A percentile compares a stretch with the other conserved stretches of the same genome.
Conservation (phyloP, 192 early-diverging fungal species). For the Coemansia sp. region DNA sequence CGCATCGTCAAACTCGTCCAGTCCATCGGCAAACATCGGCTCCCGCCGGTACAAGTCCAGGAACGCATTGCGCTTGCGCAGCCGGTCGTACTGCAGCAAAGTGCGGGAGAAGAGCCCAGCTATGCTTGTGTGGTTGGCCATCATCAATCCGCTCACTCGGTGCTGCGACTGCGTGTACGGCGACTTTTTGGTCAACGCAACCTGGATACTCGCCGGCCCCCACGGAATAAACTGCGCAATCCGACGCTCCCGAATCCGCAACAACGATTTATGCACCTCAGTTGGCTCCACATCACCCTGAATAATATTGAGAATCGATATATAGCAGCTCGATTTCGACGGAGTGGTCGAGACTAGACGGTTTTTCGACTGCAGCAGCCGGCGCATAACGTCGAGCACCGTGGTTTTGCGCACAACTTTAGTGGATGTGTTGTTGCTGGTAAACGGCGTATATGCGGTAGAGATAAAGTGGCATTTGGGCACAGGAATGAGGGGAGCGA, state of each 20-base stretch:
- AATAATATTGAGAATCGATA: constrained; percentile 98
- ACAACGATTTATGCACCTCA: constrained; percentile 97
- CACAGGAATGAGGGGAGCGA: constrained; percentile 96
- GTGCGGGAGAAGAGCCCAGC: constrained; percentile 89
- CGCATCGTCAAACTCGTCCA: constrained; percentile 93
- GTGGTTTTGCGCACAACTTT: constrained; percentile 96
- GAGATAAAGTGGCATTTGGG: constrained; percentile 95
- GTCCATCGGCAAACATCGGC: constrained; percentile 70
- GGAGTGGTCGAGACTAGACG: constrained; percentile 93
- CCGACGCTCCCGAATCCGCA: constrained; percentile 91
- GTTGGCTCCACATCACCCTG: constrained; percentile 98
- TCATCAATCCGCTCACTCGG: constrained; percentile 95
- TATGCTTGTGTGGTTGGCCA: constrained; percentile 97
- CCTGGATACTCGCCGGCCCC: constrained; percentile 99
- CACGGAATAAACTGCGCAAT: constrained; percentile 98
- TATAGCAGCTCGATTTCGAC: constrained; percentile 92
- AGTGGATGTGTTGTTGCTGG: constrained; percentile 85
- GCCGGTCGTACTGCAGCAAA: constrained; percentile 88
- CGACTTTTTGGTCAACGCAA: constrained; percentile 89
- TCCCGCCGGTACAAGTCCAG: constrained; percentile 91
- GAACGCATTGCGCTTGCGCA: constrained; percentile 95
- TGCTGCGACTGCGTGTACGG: constrained; percentile 92
- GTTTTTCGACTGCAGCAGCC: constrained; percentile 96
- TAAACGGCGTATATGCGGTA: constrained; percentile 96
- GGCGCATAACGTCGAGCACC: constrained; percentile 96